phyloP scores from a whole-genome alignment of 495 filamentous ascomycete species.

The Pyronema domesticum region DNA sequence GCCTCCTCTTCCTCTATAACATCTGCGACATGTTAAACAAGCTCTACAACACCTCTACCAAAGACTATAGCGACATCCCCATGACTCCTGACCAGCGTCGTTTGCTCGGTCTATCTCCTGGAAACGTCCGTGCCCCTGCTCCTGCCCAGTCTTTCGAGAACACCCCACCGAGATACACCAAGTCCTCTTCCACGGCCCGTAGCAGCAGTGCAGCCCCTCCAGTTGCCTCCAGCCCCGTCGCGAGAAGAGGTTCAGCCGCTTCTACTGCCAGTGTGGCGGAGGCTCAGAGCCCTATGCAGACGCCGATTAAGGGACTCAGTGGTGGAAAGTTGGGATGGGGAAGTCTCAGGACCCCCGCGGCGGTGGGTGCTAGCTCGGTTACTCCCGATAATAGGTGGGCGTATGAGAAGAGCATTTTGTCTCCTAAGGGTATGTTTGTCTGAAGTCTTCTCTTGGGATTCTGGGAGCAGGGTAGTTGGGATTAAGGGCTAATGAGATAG shows the following conservation, averaged over 20 bases:
- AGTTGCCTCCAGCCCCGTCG: conserved; percentile 27
- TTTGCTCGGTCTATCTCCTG: conserved; percentile 62
- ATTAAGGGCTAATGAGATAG: too few relatives aligned
- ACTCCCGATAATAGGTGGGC: conserved; percentile 78
- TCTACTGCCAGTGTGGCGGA: background rate
- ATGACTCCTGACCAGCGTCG: conserved; percentile 76
- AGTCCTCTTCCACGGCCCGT: conserved; percentile 42
- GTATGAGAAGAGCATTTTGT: conserved; percentile 47
- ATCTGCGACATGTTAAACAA: conserved; percentile 47
- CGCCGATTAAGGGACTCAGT: conserved; percentile 21
- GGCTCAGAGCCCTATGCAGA: conserved; percentile 35
- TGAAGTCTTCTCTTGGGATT: too few relatives aligned
- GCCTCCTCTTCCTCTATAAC: conserved; percentile 45
- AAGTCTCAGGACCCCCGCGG: conserved; percentile 47
- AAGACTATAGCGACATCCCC: conserved; percentile 73
- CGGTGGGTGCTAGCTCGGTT: conserved; percentile 42
- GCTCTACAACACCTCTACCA: conserved; percentile 49
- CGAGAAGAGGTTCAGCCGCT: conserved; percentile 6
- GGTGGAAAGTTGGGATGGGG: conserved; percentile 21
- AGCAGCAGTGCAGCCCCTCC: conserved; percentile 34
- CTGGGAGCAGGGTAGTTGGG: too few relatives aligned
- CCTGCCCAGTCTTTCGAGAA: conserved; percentile 34
- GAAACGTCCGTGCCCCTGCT: conserved; percentile 41
- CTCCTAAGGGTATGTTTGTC: background rate
- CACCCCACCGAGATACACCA: conserved; percentile 73